Evolutionary conservation across 306 rosid genomes (phyloP).

Genomic region (Rubus idaeus): DNA sequence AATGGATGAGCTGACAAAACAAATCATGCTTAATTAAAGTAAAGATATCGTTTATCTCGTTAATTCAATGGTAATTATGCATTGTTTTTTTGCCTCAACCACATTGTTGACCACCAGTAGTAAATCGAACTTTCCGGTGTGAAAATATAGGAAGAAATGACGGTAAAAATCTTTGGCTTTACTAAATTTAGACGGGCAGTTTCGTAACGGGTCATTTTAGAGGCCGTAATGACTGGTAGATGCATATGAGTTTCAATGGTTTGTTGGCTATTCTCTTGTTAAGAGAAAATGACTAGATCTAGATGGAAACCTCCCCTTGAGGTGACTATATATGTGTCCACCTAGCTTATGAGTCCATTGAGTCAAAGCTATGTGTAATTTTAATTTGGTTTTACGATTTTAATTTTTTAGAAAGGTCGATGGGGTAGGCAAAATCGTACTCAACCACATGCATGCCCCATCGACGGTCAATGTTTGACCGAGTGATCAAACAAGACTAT

Average conservation of each 20-base stretch:
- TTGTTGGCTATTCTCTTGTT: constrained; percentile 3
- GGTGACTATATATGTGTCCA: background rate
- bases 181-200: constrained; percentile 29
- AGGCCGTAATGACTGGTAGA: constrained; percentile 11
- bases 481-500: too few relatives aligned
- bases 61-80: constrained; percentile 35
- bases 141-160: constrained; percentile 8
- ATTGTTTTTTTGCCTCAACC: constrained; percentile 29
- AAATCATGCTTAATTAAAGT: constrained; percentile 50
- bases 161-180: background rate
- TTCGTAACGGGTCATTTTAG: constrained; percentile 20
- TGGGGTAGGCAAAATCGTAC: too few relatives aligned
- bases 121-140: constrained; percentile 54
- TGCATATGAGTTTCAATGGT: constrained; percentile 12
- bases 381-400: background rate
- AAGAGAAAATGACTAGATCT: background rate
- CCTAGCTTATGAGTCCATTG: background rate
- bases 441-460: too few relatives aligned
- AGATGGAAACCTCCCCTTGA: background rate
- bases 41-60: constrained; percentile 41
- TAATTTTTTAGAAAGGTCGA: too few relatives aligned
- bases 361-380: background rate
- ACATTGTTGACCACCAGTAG: constrained; percentile 44
- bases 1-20: constrained; percentile 26
- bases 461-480: too few relatives aligned